Conservation (phyloP, 2,329 filamentous ascomycete species). For the Parafenestella ontariensis region DNA sequence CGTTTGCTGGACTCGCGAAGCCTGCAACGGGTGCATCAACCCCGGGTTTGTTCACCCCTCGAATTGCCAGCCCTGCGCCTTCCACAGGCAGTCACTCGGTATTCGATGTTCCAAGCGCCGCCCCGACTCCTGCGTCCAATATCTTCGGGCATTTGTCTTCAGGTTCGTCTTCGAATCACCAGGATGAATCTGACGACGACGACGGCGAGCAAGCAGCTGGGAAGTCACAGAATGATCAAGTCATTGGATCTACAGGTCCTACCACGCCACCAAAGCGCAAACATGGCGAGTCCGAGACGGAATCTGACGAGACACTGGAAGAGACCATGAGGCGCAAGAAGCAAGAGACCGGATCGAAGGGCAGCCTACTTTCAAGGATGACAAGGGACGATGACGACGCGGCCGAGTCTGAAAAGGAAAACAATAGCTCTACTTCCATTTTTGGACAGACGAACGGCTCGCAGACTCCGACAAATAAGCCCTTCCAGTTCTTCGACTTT, state of each 20-base stretch:
- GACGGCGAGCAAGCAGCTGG: conserved; percentile 14
- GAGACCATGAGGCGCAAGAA: conserved; percentile 30
- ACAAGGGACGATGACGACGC: conserved; percentile 27
- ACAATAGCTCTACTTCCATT: conserved; percentile 14
- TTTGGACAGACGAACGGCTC: conserved; percentile 34
- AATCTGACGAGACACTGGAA: conserved; percentile 32
- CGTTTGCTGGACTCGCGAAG: conserved; percentile 28
- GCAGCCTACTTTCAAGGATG: conserved; percentile 39
- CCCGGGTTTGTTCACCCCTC: conserved; percentile 30
- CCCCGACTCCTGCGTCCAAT: conserved; percentile 32
- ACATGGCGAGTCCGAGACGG: conserved; percentile 30
- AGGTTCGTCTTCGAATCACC: conserved; percentile 38
- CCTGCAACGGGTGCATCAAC: conserved; percentile 31
- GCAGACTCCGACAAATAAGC: conserved; percentile 35
- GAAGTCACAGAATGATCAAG: conserved; percentile 11
- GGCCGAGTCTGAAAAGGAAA: conserved; percentile 34
- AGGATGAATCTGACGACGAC: conserved; percentile 40
- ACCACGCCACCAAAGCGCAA: conserved; percentile 34
- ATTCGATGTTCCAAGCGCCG: conserved; percentile 34
- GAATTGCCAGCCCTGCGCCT: conserved; percentile 37
- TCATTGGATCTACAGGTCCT: conserved; percentile 19
- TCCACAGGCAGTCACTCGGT: conserved; percentile 43
- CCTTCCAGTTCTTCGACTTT: conserved; percentile 40
- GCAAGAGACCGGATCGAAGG: conserved; percentile 19
- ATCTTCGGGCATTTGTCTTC: conserved; percentile 46